phyloP scores from a whole-genome alignment of 1,284 basidiomycete species.

The Laetiporus sulphureus region DNA sequence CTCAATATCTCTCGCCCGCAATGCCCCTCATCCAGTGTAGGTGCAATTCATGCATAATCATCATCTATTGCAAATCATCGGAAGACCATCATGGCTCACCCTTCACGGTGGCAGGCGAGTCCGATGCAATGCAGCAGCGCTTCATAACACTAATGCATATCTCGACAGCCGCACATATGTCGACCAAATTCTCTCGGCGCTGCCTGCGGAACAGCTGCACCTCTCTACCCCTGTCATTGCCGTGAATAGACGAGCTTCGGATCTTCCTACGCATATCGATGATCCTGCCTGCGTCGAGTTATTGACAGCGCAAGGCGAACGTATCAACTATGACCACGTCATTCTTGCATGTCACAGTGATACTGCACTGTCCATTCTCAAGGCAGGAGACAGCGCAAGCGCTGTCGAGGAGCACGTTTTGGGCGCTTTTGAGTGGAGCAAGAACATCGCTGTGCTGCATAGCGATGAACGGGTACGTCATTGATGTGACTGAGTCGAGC shows the following conservation, averaged over 20 bases:
- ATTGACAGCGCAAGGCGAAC: conserved; percentile 34
- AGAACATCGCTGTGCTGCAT: conserved; percentile 69
- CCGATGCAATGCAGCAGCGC: too few relatives aligned
- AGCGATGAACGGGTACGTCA: conserved; percentile 44
- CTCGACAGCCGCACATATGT: conserved; percentile 55
- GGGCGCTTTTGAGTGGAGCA: conserved; percentile 58
- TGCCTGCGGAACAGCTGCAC: conserved; percentile 52
- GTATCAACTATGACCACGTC: conserved; percentile 61
- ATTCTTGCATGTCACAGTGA: conserved; percentile 78
- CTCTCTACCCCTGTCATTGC: conserved; percentile 48
- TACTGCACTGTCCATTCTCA: conserved; percentile 52
- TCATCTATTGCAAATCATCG: conserved; percentile 69
- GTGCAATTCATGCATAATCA: conserved; percentile 78
- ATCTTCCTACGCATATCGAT: too few relatives aligned
- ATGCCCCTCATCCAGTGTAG: conserved; percentile 14
- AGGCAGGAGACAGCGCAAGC: conserved; percentile 44
- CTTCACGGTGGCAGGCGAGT: conserved; percentile 65
- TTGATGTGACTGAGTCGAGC: not conserved
- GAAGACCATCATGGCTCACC: conserved; percentile 75
- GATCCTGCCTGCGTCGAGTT: too few relatives aligned
- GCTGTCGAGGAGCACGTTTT: conserved; percentile 54
- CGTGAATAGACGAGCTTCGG: too few relatives aligned
- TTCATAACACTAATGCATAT: not conserved
- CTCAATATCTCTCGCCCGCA: not conserved
- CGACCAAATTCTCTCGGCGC: conserved; percentile 48